Conservation (phyloP, 2,329 filamentous ascomycete species). For the Didymella glomerata region DNA sequence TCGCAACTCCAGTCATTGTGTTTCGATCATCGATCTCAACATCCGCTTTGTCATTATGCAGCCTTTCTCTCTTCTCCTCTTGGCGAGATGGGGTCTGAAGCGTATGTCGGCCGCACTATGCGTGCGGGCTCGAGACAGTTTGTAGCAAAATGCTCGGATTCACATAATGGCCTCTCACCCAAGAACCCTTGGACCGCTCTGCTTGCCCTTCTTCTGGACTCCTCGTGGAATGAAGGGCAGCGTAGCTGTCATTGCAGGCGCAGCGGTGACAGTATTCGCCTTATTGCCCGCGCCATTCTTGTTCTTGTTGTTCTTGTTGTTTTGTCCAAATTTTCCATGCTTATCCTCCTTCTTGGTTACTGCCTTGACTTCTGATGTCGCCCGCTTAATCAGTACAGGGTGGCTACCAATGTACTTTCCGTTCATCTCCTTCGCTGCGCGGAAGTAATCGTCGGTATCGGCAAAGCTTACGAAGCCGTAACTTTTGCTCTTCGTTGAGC, state of each 20-base stretch:
- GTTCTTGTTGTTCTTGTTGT: slow-evolving; percentile 61
- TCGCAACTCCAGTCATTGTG: too few species aligned
- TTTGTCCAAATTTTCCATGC: slow-evolving; percentile 43
- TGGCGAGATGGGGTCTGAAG: too few species aligned
- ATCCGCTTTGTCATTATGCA: too few species aligned
- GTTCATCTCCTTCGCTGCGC: slow-evolving; percentile 96
- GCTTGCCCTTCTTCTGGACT: slow-evolving; percentile 47
- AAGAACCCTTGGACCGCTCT: slow-evolving; percentile 37
- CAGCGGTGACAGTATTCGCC: slow-evolving; percentile 23
- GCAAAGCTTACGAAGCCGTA: slow-evolving; percentile 97
- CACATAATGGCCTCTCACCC: too few species aligned
- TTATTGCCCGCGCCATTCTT: slow-evolving; percentile 44
- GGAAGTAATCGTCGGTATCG: slow-evolving; percentile 95
- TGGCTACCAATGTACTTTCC: slow-evolving; percentile 99
- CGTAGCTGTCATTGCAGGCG: slow-evolving; percentile 19
- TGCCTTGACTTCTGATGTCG: slow-evolving; percentile 89
- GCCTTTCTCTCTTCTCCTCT: too few species aligned
- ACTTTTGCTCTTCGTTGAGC: slow-evolving; percentile 93
- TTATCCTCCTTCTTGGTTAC: slow-evolving; percentile 63
- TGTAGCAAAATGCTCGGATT: too few species aligned
- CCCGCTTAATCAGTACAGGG: slow-evolving; percentile 85
- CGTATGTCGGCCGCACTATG: too few species aligned
- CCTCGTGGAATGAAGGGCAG: slow-evolving; percentile 40
- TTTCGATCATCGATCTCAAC: too few species aligned
- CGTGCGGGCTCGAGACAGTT: too few species aligned